Evolutionary conservation across 768 basidiomycete species (phyloP).

Genomic region (Chalciporus pseudorubinellus): DNA sequence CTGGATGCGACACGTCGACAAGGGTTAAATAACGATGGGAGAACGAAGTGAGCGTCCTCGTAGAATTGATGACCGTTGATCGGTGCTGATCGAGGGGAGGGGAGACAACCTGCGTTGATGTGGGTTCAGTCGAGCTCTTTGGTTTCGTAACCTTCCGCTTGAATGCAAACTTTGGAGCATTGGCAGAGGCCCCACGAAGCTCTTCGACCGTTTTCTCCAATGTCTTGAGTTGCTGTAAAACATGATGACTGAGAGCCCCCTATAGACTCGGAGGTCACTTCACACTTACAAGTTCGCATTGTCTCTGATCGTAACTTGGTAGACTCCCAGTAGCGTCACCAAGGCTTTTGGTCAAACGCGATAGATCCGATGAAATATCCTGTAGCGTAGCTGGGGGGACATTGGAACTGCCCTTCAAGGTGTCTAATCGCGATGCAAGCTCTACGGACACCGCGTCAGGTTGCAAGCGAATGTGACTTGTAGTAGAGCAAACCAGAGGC

Average conservation of each 20-base stretch:
- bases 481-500: constrained; percentile 23
- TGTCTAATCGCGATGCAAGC: constrained; percentile 45
- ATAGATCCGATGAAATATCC: constrained; percentile 47
- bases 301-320: constrained; percentile 72
- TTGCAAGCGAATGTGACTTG: background rate
- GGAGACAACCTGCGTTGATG: background rate
- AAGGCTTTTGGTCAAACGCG: constrained; percentile 60
- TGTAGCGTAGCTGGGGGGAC: constrained; percentile 39
- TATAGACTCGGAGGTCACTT: too few species aligned
- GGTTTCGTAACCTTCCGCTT: constrained; percentile 44
- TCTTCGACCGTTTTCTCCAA: constrained; percentile 57
- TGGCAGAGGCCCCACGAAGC: constrained; percentile 42
- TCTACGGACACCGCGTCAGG: constrained; percentile 37
- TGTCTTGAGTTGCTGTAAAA: constrained; percentile 58
- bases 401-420: constrained; percentile 31
- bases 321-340: constrained; percentile 62
- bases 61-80: constrained; percentile 26
- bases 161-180: constrained; percentile 68
- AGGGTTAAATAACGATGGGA: constrained; percentile 46
- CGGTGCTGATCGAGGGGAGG: constrained; percentile 1
- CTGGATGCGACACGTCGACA: constrained; percentile 34
- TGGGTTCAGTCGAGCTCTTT: constrained; percentile 7
- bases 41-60: constrained; percentile 41
- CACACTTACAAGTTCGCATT: constrained; percentile 59
- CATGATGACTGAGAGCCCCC: constrained; percentile 9